phyloP scores from a whole-genome alignment of 148 eudicot genomes.

The Amaranthus hypochondriacus region DNA sequence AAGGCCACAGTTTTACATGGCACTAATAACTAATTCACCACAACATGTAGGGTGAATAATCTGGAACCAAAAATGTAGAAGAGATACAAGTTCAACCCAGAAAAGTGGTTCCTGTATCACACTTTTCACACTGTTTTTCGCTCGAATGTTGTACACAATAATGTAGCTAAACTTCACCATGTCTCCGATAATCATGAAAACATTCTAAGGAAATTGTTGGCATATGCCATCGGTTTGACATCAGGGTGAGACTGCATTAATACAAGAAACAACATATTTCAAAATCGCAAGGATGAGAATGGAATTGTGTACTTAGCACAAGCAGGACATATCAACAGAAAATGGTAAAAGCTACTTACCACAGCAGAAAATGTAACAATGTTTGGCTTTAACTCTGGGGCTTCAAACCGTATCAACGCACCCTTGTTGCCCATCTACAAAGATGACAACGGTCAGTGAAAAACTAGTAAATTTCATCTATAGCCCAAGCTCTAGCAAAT shows the following conservation, averaged over 20 bases:
- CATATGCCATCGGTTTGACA: conserved; percentile 96
- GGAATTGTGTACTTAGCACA: background rate
- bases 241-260: conserved; percentile 90
- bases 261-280: too few species aligned
- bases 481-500: background rate
- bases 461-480: background rate
- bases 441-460: background rate
- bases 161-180: background rate
- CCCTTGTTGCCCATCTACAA: conserved; percentile 99
- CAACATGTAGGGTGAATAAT: background rate
- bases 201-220: conserved; percentile 84
- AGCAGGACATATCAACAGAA: background rate
- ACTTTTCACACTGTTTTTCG: conserved; percentile 13
- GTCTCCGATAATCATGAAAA: conserved; percentile 21
- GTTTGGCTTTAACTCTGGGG: conserved; percentile 86
- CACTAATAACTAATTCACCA: background rate
- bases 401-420: conserved; percentile 91
- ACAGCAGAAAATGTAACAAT: conserved; percentile 88
- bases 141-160: conserved; percentile 17
- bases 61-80: conserved; percentile 12
- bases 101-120: background rate
- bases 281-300: background rate
- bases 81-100: background rate
- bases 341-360: conserved; percentile 45
- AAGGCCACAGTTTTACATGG: conserved; percentile 31